Evolutionary conservation across 148 eudicot species (phyloP).

Genomic region (Polygonum maritimum): DNA sequence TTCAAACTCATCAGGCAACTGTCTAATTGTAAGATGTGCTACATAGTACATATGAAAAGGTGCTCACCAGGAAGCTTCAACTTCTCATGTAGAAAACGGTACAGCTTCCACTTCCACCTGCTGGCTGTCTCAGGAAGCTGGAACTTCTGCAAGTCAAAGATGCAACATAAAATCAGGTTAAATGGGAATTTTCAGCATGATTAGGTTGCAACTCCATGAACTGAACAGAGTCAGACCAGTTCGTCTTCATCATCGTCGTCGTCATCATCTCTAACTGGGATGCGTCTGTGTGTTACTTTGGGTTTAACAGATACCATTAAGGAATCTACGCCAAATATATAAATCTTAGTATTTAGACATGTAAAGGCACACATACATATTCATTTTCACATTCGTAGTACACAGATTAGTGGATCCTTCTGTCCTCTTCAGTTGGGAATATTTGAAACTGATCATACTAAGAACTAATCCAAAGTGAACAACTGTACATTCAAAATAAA

Average conservation of each 20-base stretch:
- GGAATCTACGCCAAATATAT: constrained; percentile 36
- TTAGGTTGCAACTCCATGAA: background rate
- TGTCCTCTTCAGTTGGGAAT: background rate
- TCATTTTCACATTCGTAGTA: background rate
- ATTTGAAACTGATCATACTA: background rate
- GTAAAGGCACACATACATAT: background rate
- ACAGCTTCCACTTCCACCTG: constrained; percentile 62
- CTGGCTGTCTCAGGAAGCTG: constrained; percentile 65
- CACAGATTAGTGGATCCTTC: background rate
- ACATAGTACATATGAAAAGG: background rate
- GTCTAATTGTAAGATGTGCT: background rate
- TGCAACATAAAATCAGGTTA: background rate
- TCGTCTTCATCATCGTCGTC: constrained; percentile 70
- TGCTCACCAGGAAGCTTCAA: constrained; percentile 70
- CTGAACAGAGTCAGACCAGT: constrained; percentile 35
- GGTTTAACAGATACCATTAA: constrained; percentile 73
- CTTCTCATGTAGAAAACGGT: constrained; percentile 47
- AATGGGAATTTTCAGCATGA: background rate
- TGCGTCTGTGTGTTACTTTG: constrained; percentile 61
- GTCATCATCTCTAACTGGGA: constrained; percentile 37
- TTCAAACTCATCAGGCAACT: constrained; percentile 18
- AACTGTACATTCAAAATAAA: background rate
- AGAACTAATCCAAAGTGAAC: background rate
- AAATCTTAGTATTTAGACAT: background rate
- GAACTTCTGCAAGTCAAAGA: constrained; percentile 38